Evolutionary conservation across 441 rosid species (phyloP).

Genomic region (Pelargonium myrrhifolium): DNA sequence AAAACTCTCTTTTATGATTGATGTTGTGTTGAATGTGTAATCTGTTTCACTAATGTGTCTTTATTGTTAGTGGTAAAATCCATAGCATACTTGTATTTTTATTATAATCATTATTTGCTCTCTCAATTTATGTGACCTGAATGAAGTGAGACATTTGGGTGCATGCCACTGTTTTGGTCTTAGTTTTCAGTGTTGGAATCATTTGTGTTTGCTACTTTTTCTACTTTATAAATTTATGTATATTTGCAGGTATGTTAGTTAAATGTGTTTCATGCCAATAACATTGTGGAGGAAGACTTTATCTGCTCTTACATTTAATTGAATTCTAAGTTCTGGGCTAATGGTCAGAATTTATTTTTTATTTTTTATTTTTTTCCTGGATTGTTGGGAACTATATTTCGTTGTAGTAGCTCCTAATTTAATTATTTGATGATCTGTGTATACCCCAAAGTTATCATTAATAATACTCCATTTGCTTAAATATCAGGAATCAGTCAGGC

Average conservation of each 20-base stretch:
- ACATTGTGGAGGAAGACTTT: not conserved
- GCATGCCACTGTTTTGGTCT: too few relatives aligned
- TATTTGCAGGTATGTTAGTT: not conserved
- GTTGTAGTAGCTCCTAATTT: not conserved
- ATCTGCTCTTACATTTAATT: not conserved
- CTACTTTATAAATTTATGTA: too few relatives aligned
- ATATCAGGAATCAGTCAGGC: slow-evolving; percentile 43
- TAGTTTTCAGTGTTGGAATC: not conserved
- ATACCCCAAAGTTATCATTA: not conserved
- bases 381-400: not conserved
- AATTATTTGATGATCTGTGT: not conserved
- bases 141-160: not conserved
- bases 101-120: not conserved
- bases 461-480: slow-evolving; percentile 4
- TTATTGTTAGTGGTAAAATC: not conserved
- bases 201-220: not conserved
- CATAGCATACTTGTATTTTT: not conserved
- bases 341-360: not conserved
- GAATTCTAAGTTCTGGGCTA: not conserved
- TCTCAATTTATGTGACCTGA: not conserved
- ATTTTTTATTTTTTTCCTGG: not conserved
- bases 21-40: not conserved
- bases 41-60: not conserved
- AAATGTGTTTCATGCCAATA: not conserved
- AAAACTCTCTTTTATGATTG: not conserved